Evolutionary conservation across 2,329 filamentous ascomycete genomes (phyloP).

Genomic region (Furcasterigmium sp.): DNA sequence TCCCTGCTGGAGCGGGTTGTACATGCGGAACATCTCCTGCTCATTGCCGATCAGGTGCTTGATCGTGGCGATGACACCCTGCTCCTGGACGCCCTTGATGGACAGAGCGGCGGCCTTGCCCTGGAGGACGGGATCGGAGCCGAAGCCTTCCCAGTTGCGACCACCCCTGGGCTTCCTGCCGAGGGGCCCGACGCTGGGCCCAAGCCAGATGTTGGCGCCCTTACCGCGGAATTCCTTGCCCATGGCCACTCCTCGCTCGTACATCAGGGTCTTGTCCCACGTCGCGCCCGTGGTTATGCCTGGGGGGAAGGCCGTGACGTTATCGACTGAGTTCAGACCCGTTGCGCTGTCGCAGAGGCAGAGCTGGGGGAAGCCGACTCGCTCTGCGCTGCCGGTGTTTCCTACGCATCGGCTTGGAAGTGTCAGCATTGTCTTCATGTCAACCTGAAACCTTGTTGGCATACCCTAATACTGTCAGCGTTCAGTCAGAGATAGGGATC

Average conservation of each 20-base stretch:
- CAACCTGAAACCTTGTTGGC: background rate
- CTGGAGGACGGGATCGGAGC: constrained; percentile 66
- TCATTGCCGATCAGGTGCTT: constrained; percentile 53
- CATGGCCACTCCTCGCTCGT: constrained; percentile 60
- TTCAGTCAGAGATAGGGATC: background rate
- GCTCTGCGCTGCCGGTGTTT: constrained; percentile 66
- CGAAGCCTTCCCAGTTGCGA: constrained; percentile 73
- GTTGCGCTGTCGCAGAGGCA: constrained; percentile 68
- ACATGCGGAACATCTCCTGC: constrained; percentile 64
- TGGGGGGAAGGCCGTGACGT: constrained; percentile 71
- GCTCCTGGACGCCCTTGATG: constrained; percentile 63
- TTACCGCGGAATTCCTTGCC: constrained; percentile 70
- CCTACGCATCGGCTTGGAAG: constrained; percentile 60
- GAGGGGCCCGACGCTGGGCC: constrained; percentile 65
- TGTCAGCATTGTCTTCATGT: no score
- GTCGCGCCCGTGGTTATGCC: constrained; percentile 75
- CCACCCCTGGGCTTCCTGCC: constrained; percentile 69
- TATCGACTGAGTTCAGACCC: constrained; percentile 67
- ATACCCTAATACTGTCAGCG: constrained; percentile 14
- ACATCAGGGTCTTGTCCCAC: constrained; percentile 68
- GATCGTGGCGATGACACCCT: constrained; percentile 51
- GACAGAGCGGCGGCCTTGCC: constrained; percentile 73
- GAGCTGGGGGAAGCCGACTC: constrained; percentile 67
- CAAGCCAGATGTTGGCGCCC: constrained; percentile 66
- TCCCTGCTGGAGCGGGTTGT: constrained; percentile 42